Conservation (phyloP, 106 monocot genomes). For the Phalaenopsis equestris region DNA sequence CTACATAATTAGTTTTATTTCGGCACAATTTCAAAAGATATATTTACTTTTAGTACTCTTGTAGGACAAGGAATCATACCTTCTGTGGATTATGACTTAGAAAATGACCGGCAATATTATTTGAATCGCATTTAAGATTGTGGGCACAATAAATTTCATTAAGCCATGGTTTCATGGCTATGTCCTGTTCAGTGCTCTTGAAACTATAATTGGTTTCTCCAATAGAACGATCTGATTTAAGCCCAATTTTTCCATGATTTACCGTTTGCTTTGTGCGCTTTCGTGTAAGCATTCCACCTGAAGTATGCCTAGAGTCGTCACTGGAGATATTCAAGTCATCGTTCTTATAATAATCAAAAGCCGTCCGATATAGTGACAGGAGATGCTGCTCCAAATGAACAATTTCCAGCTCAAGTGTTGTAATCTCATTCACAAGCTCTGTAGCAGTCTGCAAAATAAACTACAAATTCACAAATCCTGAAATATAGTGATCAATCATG, state of each 20-base stretch:
- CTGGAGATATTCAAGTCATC: background rate
- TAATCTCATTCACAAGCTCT: constrained; percentile 66
- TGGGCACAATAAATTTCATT: background rate
- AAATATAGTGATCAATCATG: background rate
- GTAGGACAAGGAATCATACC: constrained; percentile 4
- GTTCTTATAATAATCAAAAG: constrained; percentile 42
- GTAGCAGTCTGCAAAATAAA: constrained; percentile 35
- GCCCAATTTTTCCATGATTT: background rate
- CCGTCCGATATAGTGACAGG: constrained; percentile 58
- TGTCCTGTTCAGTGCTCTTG: background rate
- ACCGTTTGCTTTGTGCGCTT: background rate
- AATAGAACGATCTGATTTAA: background rate
- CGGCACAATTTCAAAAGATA: too few relatives aligned
- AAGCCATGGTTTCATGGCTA: background rate
- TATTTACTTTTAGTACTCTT: background rate
- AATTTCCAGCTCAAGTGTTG: constrained; percentile 69
- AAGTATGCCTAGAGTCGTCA: background rate
- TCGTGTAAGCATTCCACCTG: background rate
- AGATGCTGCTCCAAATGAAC: constrained; percentile 56
- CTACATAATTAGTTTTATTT: too few relatives aligned
- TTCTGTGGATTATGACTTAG: background rate
- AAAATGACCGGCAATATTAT: background rate
- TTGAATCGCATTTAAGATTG: background rate
- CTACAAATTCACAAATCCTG: background rate
- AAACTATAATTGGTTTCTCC: background rate